Percentiles rank a stretch among this genome's conserved stretches.
phyloP scores from a whole-genome alignment of 495 filamentous ascomycete genomes.

The Filosporella fistucella region DNA sequence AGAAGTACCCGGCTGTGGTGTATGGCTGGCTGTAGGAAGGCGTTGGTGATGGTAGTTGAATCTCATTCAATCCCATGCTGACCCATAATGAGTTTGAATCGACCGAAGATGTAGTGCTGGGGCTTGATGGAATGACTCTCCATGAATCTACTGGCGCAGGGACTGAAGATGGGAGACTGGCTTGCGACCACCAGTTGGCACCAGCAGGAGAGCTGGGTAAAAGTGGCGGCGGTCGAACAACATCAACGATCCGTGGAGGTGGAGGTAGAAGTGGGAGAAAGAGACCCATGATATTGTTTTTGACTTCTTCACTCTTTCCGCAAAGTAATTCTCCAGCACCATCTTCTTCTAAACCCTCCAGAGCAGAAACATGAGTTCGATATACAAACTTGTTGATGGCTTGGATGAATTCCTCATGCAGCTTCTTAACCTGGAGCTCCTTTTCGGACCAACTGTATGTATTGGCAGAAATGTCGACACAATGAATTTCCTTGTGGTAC shows the following conservation, averaged over 20 bases:
- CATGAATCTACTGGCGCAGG: conserved; percentile 81
- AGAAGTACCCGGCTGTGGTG: conserved; percentile 60
- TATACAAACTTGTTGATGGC: conserved; percentile 97
- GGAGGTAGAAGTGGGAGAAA: conserved; percentile 89
- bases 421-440: conserved; percentile 90
- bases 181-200: conserved; percentile 75
- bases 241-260: conserved; percentile 87
- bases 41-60: conserved; percentile 61
- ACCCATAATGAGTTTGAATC: conserved; percentile 80
- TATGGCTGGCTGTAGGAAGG: conserved; percentile 78
- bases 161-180: conserved; percentile 43
- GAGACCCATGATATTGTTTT: conserved; percentile 76
- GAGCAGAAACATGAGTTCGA: conserved; percentile 79
- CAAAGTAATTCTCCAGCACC: conserved; percentile 90
- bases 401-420: conserved; percentile 97
- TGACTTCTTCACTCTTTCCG: conserved; percentile 91
- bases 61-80: conserved; percentile 66
- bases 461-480: conserved; percentile 79
- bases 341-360: conserved; percentile 96
- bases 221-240: conserved; percentile 78
- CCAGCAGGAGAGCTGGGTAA: conserved; percentile 80
- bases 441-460: conserved; percentile 98
- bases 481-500: conserved; percentile 96
- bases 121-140: conserved; percentile 89
- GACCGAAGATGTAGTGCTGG: conserved; percentile 63